Percentiles rank a stretch among this genome's conserved stretches.
Conservation (phyloP, 345 rosid species). For the Melaleuca quinquenervia region DNA sequence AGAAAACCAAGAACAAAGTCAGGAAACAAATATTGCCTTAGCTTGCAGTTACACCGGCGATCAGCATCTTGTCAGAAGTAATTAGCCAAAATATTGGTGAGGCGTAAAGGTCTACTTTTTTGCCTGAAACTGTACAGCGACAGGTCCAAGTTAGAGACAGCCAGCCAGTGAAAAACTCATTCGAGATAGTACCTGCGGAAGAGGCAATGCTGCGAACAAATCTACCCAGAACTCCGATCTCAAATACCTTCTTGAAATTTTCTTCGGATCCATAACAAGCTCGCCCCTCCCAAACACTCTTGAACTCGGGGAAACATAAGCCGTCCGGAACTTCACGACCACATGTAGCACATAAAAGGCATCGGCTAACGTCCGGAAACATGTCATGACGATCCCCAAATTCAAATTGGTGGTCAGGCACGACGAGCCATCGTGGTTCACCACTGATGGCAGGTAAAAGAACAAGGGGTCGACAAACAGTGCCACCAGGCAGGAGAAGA, state of each 20-base stretch:
- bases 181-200: slow-evolving; percentile 49
- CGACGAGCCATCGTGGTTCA: slow-evolving; percentile 9
- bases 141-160: neutral
- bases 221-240: slow-evolving; percentile 65
- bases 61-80: neutral
- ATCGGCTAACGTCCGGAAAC: slow-evolving; percentile 65
- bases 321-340: slow-evolving; percentile 65
- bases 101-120: neutral
- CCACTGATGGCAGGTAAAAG: slow-evolving; percentile 61
- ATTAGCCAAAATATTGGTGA: neutral
- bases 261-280: slow-evolving; percentile 55
- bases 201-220: slow-evolving; percentile 64
- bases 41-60: neutral
- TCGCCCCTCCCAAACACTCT: slow-evolving; percentile 83
- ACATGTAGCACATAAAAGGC: slow-evolving; percentile 51
- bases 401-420: slow-evolving; percentile 52
- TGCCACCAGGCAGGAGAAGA: slow-evolving; percentile 65
- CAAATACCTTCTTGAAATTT: slow-evolving; percentile 55
- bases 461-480: slow-evolving; percentile 80
- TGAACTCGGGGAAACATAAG: slow-evolving; percentile 61
- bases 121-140: neutral
- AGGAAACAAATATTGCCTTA: neutral
- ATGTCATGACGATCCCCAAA: slow-evolving; percentile 60
- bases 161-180: neutral
- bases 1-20: neutral